These are phyloP conservation scores for Penium margaritaceum DNA, from an alignment of 139 green algal species.

Conservation along the genomic window DNA sequence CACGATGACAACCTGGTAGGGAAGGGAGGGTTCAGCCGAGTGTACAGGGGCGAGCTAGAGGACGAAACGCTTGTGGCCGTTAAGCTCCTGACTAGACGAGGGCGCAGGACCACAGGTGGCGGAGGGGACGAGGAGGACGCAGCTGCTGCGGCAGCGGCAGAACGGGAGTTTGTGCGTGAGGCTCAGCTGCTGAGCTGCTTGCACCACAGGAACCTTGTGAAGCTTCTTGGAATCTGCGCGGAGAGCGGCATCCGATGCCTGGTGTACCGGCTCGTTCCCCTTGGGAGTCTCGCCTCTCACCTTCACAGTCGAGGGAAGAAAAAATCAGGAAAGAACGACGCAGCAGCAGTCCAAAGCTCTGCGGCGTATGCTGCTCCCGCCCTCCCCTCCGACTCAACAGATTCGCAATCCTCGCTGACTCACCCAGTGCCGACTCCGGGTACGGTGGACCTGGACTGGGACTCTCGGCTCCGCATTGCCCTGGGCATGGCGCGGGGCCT, in stretches of 20 bases:
- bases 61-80: neutral
- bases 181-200: slow-evolving; percentile 26
- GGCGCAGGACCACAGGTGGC: slow-evolving; percentile 34
- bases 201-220: slow-evolving; percentile 35
- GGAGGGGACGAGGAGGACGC: no score
- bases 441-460: no score
- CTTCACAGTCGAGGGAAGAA: no score
- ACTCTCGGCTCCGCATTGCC: no score
- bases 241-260: slow-evolving; percentile 8
- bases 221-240: slow-evolving; percentile 26
- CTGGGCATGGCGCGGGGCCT: no score
- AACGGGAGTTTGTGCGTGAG: slow-evolving; percentile 25
- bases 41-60: neutral
- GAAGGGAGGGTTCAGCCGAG: neutral
- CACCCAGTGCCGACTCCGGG: no score
- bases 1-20: neutral
- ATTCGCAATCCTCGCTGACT: no score
- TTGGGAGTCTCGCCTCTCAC: slow-evolving; percentile 26
- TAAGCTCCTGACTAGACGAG: slow-evolving; percentile 1
- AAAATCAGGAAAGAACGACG: no score
- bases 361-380: no score
- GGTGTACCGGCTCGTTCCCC: slow-evolving; percentile 21
- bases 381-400: no score
- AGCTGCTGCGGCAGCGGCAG: no score
- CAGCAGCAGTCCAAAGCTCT: no score